A percentile compares a stretch with the other conserved stretches of the same genome.
Conservation (phyloP, 345 rosid genomes). For the Eucalyptus cloeziana region DNA sequence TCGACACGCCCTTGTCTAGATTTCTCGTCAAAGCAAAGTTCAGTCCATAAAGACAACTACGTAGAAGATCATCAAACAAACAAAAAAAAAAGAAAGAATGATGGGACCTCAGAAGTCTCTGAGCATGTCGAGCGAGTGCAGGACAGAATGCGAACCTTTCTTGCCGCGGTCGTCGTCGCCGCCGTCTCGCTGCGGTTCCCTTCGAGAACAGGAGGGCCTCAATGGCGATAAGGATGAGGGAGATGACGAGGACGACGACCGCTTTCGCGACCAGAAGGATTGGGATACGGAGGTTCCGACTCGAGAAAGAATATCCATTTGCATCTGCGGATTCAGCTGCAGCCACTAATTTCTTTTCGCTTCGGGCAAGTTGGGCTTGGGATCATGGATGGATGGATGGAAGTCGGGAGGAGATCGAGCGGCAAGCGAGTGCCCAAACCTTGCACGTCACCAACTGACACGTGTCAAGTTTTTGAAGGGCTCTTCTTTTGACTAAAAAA, state of each 20-base stretch:
- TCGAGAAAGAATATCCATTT: neutral
- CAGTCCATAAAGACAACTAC: neutral
- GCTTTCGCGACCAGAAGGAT: neutral
- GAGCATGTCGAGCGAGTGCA: neutral
- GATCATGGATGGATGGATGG: neutral
- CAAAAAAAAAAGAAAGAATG: neutral
- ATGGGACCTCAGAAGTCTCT: neutral
- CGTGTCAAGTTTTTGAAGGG: neutral
- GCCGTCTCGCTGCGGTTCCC: conserved; percentile 15
- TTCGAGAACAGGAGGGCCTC: conserved; percentile 30
- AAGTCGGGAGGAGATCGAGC: neutral
- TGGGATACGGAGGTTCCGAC: neutral
- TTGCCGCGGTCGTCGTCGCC: conserved; percentile 9
- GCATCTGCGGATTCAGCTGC: neutral
- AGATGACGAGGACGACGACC: neutral
- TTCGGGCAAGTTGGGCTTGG: neutral
- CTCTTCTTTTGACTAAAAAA: neutral
- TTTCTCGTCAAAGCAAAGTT: neutral
- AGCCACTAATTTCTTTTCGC: neutral
- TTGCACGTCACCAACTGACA: neutral
- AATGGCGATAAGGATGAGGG: neutral
- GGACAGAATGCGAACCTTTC: neutral
- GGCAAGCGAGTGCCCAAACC: neutral
- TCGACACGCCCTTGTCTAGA: neutral
- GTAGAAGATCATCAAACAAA: neutral